A percentile compares a stretch with the other conserved stretches of the same genome.
These are phyloP conservation scores for Sugiyamaella lignohabitans DNA, from an alignment of 805 yeast genomes.

Conservation along the genomic window DNA sequence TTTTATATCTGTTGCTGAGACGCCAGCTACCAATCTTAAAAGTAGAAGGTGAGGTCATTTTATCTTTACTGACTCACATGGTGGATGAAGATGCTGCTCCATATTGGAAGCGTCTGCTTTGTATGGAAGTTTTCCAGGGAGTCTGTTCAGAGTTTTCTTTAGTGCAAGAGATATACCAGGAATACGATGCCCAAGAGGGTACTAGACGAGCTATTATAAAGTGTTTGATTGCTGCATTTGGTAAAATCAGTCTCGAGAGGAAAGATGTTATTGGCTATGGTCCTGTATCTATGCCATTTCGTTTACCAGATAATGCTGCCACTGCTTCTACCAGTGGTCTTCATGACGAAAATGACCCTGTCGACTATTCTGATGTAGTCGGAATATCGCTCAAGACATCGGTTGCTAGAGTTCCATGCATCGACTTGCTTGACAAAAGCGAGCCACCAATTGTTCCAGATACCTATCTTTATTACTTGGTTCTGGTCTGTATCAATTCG, in stretches of 20 bases:
- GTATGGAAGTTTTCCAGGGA: slow-evolving; percentile 64
- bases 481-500: slow-evolving; percentile 45
- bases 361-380: slow-evolving; percentile 1
- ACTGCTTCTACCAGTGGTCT: slow-evolving; percentile 10
- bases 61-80: slow-evolving; percentile 69
- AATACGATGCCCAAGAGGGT: slow-evolving; percentile 54
- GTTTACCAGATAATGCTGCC: too few species aligned
- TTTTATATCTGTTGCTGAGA: slow-evolving; percentile 54
- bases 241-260: slow-evolving; percentile 33
- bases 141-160: slow-evolving; percentile 51
- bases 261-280: slow-evolving; percentile 30
- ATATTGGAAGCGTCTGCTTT: slow-evolving; percentile 66
- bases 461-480: slow-evolving; percentile 54
- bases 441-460: slow-evolving; percentile 68
- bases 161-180: slow-evolving; percentile 47
- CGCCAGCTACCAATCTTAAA: slow-evolving; percentile 57
- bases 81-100: slow-evolving; percentile 53
- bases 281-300: slow-evolving; percentile 11
- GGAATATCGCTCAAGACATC: slow-evolving; percentile 30
- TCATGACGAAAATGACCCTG: slow-evolving; percentile 3
- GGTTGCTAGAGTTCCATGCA: slow-evolving; percentile 45
- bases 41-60: slow-evolving; percentile 74
- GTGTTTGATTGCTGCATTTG: slow-evolving; percentile 45
- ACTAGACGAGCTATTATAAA: slow-evolving; percentile 52
- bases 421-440: slow-evolving; percentile 73